Evolutionary conservation across 2,329 filamentous ascomycete genomes (phyloP), one percentile per base, ranked within the genome.

Genomic region (Rutstroemia sp.): DNA sequence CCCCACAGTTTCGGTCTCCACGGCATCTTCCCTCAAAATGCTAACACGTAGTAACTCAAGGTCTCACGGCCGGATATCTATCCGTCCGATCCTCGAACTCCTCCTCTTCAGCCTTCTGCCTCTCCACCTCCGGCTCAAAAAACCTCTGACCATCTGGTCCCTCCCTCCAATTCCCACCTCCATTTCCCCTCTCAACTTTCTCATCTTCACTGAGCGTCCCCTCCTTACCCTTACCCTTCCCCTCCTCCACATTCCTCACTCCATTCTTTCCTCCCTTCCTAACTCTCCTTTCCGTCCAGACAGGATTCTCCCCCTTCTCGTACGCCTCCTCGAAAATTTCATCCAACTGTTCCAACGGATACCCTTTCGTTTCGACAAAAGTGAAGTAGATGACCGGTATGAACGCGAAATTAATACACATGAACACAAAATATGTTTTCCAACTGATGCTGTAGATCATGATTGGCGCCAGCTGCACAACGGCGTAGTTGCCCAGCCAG

Each of bases 401-500:
- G 38, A 54, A 54, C 19, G 52, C 52, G 21, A 54, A 36, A 8
- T 54, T 54, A 45, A 49, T 9, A 40, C 52, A 45, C 39, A 51
- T 64, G 54, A 66, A 70, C 3, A 70, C 63, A 39, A 71, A 67
- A 52, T 71, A 71, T 49, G 70, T 71, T 9, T 63, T 61, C 59
- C 60, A 62, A 7, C 60, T 57, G 19, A 57, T 57, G 44, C 36
- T 57, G 10, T 54, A 57, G 40, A 76, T 71, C 2, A 76, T 75
- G 38, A 66, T 68, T 4, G 71, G 70, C 1, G 77, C 79, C 16
- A 71, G 69, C 27, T 78, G 71, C 0, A 83, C 80, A 49, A 87
- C 79, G 8, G 84, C 78, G 58, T 88, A 83, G 67, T 85, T 85
- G 68, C 83, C 84, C 51, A 82, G 78, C 65, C 61, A 69, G 51